Base-by-base conservation (phyloP, 768 basidiomycete species). In the Podaxis carcinomalis region DNA sequence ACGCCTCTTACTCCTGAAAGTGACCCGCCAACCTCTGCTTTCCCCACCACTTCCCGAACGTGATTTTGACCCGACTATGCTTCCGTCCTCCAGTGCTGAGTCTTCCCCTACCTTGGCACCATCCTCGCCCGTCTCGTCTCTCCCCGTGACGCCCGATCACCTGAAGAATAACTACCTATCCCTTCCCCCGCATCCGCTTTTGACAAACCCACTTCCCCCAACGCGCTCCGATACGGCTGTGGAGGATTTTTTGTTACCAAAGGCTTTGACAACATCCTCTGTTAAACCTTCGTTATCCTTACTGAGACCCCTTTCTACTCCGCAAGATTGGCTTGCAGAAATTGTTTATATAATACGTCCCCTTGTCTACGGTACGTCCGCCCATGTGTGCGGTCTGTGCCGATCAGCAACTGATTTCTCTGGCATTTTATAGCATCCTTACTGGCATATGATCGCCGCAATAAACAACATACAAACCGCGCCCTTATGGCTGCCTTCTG, bases 31-130 rank as follows among this genome's bases (percentile, higher is more conserved):
- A 65, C 92, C 96, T 10, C 68, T 94, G 23, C 70, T 95, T 11
- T 81, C 83, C 1, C 88, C 89, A 2, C 88, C 90, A 19, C 85
- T 94, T 57, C 93, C 95, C 13, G 91, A 93, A 73, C 86, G 95
- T 55, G 93, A 95, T 65, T 82, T 93, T 63, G 95, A 95, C 71
- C 89, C 90, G 3, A 78, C 89, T 4, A 78, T 81, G 50, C 69
- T 93, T 6, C 82, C 87, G 13, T 70, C 82, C 9, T 76, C 77
- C 40, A 83, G 81, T 27, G 76, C 78, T 56, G 70, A 78, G 28
- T 82, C 83, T 6, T 84, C 89, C 16, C 85, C 87, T 19, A 85
- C 85, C 4, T 75, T 86, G 47, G 84, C 77, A 28, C 79, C 86
- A 3, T 83, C 87, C 5, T 82, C 86, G 7, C 80, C 81, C 13